A percentile compares a stretch with the other conserved stretches of the same genome.
Evolutionary conservation across 805 yeast genomes (phyloP).

Genomic region (Kodamaea kaohsiungensis): DNA sequence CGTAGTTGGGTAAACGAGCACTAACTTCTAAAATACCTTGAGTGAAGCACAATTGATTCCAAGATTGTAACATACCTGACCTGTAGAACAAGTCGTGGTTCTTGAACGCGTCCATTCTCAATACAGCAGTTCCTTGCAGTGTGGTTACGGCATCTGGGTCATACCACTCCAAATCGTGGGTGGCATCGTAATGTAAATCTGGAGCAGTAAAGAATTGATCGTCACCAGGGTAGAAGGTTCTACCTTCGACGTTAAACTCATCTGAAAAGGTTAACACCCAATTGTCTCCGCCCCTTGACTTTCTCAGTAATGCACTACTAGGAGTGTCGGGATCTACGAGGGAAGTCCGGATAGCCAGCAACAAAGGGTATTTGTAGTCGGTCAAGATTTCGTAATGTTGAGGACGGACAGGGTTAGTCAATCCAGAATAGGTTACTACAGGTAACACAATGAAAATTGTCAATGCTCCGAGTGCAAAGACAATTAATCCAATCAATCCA

Average conservation of each 20-base stretch:
- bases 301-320: slow-evolving; percentile 23
- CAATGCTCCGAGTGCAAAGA: slow-evolving; percentile 59
- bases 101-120: slow-evolving; percentile 41
- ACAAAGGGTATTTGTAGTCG: slow-evolving; percentile 37
- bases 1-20: slow-evolving; percentile 77
- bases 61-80: slow-evolving; percentile 88
- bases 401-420: slow-evolving; percentile 29
- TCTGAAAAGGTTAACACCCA: slow-evolving; percentile 44
- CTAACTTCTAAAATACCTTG: slow-evolving; percentile 80
- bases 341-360: slow-evolving; percentile 36
- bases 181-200: slow-evolving; percentile 43
- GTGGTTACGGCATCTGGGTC: slow-evolving; percentile 46
- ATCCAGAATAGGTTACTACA: slow-evolving; percentile 80
- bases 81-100: slow-evolving; percentile 79
- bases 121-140: slow-evolving; percentile 35
- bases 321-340: slow-evolving; percentile 47
- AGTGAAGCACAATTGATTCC: slow-evolving; percentile 90
- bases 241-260: slow-evolving; percentile 44
- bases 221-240: slow-evolving; percentile 46
- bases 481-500: slow-evolving; percentile 61
- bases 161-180: slow-evolving; percentile 46
- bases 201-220: slow-evolving; percentile 46
- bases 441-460: slow-evolving; percentile 80
- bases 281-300: slow-evolving; percentile 24
- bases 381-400: slow-evolving; percentile 49